phyloP scores from a whole-genome alignment of 1,284 basidiomycete genomes.

The Heimioporus punctisporus region DNA sequence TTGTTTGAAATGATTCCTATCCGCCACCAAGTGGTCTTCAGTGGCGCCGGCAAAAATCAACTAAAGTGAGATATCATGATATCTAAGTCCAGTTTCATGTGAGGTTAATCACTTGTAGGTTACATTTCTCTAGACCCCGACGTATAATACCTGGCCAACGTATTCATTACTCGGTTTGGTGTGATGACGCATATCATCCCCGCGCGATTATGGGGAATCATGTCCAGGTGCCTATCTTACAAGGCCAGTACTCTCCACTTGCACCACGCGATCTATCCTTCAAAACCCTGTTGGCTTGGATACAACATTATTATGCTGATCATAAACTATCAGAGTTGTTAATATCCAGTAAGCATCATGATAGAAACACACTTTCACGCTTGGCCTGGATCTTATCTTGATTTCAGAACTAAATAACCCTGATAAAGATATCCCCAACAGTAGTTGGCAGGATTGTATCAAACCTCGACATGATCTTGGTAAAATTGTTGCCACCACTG shows the following conservation, averaged over 20 bases:
- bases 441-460: neutral
- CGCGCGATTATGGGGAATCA: neutral
- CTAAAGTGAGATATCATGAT: slow-evolving; percentile 5
- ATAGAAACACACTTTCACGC: neutral
- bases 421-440: neutral
- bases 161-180: neutral
- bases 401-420: neutral
- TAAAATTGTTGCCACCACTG: neutral
- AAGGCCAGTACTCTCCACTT: neutral
- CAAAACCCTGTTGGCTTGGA: neutral
- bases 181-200: neutral
- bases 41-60: neutral
- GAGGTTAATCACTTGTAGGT: neutral
- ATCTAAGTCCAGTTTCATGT: no score
- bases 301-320: neutral
- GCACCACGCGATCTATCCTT: neutral
- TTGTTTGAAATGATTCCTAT: slow-evolving; percentile 18
- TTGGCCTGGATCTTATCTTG: neutral
- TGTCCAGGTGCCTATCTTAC: neutral
- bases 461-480: neutral
- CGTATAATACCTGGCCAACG: neutral
- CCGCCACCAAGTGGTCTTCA: slow-evolving; percentile 14
- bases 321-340: neutral
- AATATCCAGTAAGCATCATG: neutral
- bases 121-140: neutral